Base-by-base conservation (phyloP, 2,329 filamentous ascomycete genomes). In the Ilyonectria sp. region DNA sequence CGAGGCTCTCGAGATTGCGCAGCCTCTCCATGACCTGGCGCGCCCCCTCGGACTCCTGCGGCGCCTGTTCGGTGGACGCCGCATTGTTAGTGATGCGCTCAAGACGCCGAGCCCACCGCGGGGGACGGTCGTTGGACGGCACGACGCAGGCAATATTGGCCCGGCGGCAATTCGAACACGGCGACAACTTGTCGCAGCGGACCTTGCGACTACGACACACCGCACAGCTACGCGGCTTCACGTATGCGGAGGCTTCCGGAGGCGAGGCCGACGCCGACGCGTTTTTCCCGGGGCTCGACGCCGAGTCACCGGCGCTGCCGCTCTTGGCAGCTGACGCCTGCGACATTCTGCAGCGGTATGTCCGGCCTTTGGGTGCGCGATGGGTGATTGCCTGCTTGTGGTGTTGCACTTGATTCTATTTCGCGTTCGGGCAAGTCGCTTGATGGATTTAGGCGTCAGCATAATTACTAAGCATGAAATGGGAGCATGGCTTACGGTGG, bases 101-200 rank as follows among this genome's bases (percentile, higher is more conserved):
- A 6, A 87, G 79, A 40, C 86, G 86, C 21, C 86, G 84, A 44
- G 86, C 86, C 85, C 87, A 89, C 77, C 85, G 80, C 63, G 87
- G 87, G 0, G 85, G 83, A 2, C 83, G 84, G 64, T 88, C 84
- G 47, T 77, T 76, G 2, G 85, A 82, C 0, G 87, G 86, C 17
- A 85, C 78, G 29, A 88, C 78, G 68, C 87, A 90, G 10, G 83
- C 78, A 46, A 89, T 87, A 57, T 84, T 82, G 11, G 84, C 87
- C 5, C 84, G 82, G 10, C 84, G 84, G 71, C 87, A 90, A 70
- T 89, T 89, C 5, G 87, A 86, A 70, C 88, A 90, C 1, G 87
- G 87, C 4, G 83, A 84, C 49, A 79, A 77, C 75, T 88, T 89
- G 74, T 89, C 86, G 75, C 88, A 90, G 50, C 86, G 85, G 5